These are phyloP conservation scores for Entomortierella parvispora DNA, from an alignment of 192 early-diverging fungal genomes.

Conservation along the genomic window DNA sequence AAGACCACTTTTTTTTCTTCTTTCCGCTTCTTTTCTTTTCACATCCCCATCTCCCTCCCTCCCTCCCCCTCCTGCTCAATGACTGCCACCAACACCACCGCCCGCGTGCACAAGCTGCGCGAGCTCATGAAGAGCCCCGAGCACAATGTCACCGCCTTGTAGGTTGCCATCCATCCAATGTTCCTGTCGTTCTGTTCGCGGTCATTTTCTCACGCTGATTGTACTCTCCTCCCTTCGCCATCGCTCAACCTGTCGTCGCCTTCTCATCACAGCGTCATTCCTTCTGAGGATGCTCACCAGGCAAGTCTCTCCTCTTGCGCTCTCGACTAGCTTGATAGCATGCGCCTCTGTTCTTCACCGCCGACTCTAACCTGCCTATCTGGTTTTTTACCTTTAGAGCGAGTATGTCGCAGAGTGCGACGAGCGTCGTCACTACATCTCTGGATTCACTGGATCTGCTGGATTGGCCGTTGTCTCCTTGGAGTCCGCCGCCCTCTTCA, in stretches of 20 bases:
- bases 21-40: constrained; percentile 1
- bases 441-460: constrained; percentile 98
- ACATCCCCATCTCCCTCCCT: background rate
- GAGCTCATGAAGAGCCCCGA: constrained; percentile 64
- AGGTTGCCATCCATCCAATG: constrained; percentile 7
- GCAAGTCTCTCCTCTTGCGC: constrained; percentile 48
- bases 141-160: constrained; percentile 68
- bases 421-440: constrained; percentile 89
- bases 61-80: constrained; percentile 1
- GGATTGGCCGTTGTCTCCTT: constrained; percentile 87
- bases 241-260: no score
- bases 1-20: constrained; percentile 2
- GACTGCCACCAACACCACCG: constrained; percentile 60
- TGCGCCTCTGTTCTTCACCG: background rate
- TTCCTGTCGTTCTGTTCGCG: background rate
- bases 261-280: constrained; percentile 74
- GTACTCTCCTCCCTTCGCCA: background rate
- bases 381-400: constrained; percentile 62
- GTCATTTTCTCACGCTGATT: constrained; percentile 42
- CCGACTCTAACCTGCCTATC: background rate
- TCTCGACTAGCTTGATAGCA: background rate
- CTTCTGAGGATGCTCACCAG: constrained; percentile 97
- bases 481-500: constrained; percentile 88
- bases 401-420: constrained; percentile 95
- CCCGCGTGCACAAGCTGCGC: constrained; percentile 66